Base-by-base conservation (phyloP, 371 early-diverging fungal species). In the Hamiltosporidium tvaerminnensis region DNA sequence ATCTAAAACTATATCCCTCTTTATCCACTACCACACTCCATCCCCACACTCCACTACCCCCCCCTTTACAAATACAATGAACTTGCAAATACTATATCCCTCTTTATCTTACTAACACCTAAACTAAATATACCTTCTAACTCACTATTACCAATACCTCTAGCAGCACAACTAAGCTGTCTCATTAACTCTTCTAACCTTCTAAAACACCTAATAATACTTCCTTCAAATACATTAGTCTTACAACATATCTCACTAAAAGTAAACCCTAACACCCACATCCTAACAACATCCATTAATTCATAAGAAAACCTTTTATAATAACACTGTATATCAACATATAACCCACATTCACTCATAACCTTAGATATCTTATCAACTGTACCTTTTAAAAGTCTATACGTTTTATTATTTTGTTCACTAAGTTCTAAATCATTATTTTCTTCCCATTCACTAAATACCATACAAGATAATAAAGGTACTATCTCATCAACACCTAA, bases 1-100 rank as follows among this genome's bases (percentile, higher is more conserved):
- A n/a, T n/a, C n/a, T n/a, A n/a, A n/a, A n/a, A n/a, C n/a, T n/a
- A n/a, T n/a, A n/a, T n/a, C n/a, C n/a, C n/a, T n/a, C n/a, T n/a
- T n/a, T n/a, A n/a, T n/a, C n/a, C n/a, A n/a, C n/a, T n/a, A n/a
- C n/a, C n/a, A n/a, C n/a, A n/a, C n/a, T n/a, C n/a, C n/a, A n/a
- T n/a, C n/a, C n/a, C n/a, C n/a, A n/a, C n/a, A n/a, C n/a, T n/a
- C n/a, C n/a, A n/a, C n/a, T n/a, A n/a, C n/a, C n/a, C n/a, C n/a
- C n/a, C n/a, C n/a, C n/a, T n/a, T n/a, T 85, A 92, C 66, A 92
- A 80, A 71, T 93, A 96, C 66, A 96, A 82, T 16, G 89, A 89
- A 33, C 87, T 87, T 7, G 95, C 91, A 82, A 96, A 98, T 41
- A 96, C 88, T 78, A 96, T 96, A 69, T 95, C 97, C 73, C 99